Conservation (phyloP, 257 asterid genomes). For the Ehretia macrophylla region DNA sequence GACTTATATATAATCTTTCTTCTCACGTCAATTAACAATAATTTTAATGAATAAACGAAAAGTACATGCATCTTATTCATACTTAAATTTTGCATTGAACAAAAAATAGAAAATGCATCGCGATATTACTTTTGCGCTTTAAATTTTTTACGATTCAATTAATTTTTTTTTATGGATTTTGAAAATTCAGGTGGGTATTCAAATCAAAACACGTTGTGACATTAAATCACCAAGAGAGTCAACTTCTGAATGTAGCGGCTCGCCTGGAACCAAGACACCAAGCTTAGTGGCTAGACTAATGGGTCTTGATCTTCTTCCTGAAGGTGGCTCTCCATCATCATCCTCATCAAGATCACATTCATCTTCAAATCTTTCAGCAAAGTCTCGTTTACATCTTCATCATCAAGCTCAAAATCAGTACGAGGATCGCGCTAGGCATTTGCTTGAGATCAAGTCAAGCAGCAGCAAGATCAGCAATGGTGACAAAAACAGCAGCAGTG, state of each 20-base stretch:
- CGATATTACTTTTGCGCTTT: too few species aligned
- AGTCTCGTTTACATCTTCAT: constrained; percentile 20
- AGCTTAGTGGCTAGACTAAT: constrained; percentile 85
- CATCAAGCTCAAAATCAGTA: constrained; percentile 3
- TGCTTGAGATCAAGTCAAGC: constrained; percentile 13
- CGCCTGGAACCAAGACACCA: constrained; percentile 72
- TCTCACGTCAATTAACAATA: constrained; percentile 18
- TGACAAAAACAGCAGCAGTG: constrained; percentile 37
- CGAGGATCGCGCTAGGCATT: constrained; percentile 8
- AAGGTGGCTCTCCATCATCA: constrained; percentile 38
- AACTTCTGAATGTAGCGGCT: constrained; percentile 35
- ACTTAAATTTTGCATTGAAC: too few species aligned
- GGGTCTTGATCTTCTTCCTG: constrained; percentile 89
- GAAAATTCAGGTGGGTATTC: constrained; percentile 52
- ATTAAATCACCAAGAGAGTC: constrained; percentile 39
- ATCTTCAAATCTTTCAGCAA: constrained; percentile 12
- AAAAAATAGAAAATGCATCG: too few species aligned
- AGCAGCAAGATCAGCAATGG: constrained; percentile 34
- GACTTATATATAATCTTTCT: too few species aligned
- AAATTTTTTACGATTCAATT: too few species aligned
- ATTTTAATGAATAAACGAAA: too few species aligned
- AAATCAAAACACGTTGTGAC: constrained; percentile 52
- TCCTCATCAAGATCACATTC: constrained; percentile 14
- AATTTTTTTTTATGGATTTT: background rate
- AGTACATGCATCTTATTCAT: too few species aligned